Percentiles rank a stretch among this genome's conserved stretches.
Conservation (phyloP, 1,284 basidiomycete species). For the Pterula multifida region DNA sequence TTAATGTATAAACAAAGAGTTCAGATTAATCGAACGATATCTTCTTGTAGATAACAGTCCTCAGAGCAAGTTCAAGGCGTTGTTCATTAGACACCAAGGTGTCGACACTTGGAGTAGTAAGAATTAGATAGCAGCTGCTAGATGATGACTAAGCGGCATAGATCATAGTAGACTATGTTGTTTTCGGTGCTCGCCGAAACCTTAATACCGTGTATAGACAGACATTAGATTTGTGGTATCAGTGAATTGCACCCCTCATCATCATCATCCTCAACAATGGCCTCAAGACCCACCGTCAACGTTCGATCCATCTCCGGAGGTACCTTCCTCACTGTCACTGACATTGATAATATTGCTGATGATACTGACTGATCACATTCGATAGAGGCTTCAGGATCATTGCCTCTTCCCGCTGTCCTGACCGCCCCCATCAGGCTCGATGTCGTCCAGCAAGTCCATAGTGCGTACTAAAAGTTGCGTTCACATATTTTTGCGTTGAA, state of each 20-base stretch:
- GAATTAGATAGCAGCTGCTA: too few species aligned
- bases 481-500: conserved; percentile 1
- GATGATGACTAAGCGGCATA: not conserved
- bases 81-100: too few species aligned
- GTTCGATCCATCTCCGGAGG: conserved; percentile 70
- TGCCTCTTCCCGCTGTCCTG: conserved; percentile 93
- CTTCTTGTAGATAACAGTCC: too few species aligned
- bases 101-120: too few species aligned
- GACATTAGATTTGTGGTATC: not conserved
- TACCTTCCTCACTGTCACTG: conserved; percentile 18
- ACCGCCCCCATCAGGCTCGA: conserved; percentile 98
- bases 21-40: too few species aligned
- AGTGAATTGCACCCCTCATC: not conserved
- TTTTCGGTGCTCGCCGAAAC: not conserved
- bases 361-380: conserved; percentile 7
- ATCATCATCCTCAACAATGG: conserved; percentile 40
- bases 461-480: conserved; percentile 51
- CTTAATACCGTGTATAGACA: not conserved
- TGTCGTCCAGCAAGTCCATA: conserved; percentile 97
- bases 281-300: conserved; percentile 83
- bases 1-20: too few species aligned
- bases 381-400: conserved; percentile 76
- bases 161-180: too few species aligned
- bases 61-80: too few species aligned
- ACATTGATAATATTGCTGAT: conserved; percentile 5